Evolutionary conservation across 352 stramenopile species (phyloP).

Genomic region (Pythium chondricola): DNA sequence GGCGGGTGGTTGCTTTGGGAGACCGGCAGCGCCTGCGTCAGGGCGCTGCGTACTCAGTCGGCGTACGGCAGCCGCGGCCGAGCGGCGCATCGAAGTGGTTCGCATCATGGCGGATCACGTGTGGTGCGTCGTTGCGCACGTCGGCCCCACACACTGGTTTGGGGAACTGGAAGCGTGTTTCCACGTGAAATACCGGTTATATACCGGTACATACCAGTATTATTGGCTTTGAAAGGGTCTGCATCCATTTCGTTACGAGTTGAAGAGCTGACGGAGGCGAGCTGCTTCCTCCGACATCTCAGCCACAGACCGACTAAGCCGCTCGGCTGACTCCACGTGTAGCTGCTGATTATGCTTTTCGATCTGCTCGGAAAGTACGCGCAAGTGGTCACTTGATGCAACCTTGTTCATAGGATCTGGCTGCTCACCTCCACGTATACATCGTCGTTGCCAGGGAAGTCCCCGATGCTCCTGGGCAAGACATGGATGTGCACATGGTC

Average conservation of each 20-base stretch:
- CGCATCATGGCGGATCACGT: conserved; percentile 2
- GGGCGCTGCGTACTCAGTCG: conserved; percentile 5
- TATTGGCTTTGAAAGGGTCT: too few relatives aligned
- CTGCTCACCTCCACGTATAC: conserved; percentile 90
- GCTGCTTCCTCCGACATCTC: conserved; percentile 82
- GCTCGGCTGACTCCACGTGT: conserved; percentile 68
- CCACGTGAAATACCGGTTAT: neutral
- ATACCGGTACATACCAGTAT: too few relatives aligned
- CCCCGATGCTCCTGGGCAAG: conserved; percentile 60
- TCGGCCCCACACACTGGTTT: neutral
- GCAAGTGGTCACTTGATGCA: neutral
- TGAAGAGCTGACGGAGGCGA: conserved; percentile 25
- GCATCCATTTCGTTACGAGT: too few relatives aligned
- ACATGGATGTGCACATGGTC: conserved; percentile 94
- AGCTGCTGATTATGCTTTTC: conserved; percentile 48
- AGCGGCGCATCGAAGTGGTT: conserved; percentile 6
- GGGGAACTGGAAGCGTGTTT: too few relatives aligned
- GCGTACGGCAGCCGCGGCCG: conserved; percentile 7
- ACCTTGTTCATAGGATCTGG: neutral
- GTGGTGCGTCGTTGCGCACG: too few relatives aligned
- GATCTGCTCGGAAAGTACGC: conserved; percentile 21
- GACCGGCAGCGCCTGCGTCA: neutral
- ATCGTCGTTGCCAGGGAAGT: conserved; percentile 90
- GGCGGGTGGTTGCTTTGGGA: neutral
- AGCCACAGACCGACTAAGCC: conserved; percentile 58